phyloP scores from a whole-genome alignment of 345 rosid species.

The Anacardium occidentale region DNA sequence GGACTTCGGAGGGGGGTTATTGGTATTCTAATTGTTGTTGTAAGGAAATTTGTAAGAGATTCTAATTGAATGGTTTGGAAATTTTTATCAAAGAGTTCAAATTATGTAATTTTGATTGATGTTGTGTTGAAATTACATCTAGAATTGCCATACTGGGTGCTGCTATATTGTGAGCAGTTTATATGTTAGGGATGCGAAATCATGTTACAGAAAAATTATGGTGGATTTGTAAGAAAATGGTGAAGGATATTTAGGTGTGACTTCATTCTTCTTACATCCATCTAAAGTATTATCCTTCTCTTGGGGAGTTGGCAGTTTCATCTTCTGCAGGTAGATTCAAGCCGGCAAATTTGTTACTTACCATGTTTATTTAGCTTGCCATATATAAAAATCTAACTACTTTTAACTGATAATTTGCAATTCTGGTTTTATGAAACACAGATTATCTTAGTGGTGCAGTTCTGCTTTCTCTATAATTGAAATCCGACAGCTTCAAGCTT shows the following conservation, averaged over 20 bases:
- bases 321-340: slow-evolving; percentile 46
- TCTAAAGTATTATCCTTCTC: slow-evolving; percentile 26
- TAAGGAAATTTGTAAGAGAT: slow-evolving; percentile 16
- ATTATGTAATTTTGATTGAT: slow-evolving; percentile 7
- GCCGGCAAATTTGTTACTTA: slow-evolving; percentile 17
- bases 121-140: background rate
- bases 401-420: slow-evolving; percentile 7
- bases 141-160: slow-evolving; percentile 5
- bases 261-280: slow-evolving; percentile 21
- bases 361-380: background rate
- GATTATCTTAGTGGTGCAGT: slow-evolving; percentile 9
- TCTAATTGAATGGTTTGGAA: background rate
- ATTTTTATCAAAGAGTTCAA: background rate
- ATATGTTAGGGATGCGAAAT: slow-evolving; percentile 4
- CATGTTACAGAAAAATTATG: slow-evolving; percentile 6
- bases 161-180: slow-evolving; percentile 7
- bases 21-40: slow-evolving; percentile 16
- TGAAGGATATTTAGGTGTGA: slow-evolving; percentile 18
- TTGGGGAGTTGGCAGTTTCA: slow-evolving; percentile 32
- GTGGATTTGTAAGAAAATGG: slow-evolving; percentile 19
- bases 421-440: background rate
- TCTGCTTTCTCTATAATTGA: slow-evolving; percentile 20
- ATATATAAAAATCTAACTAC: background rate
- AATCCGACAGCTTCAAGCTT: slow-evolving; percentile 15
- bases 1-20: background rate